Conservation (phyloP, 192 early-diverging fungal genomes). For the Chytriomyces sp. region DNA sequence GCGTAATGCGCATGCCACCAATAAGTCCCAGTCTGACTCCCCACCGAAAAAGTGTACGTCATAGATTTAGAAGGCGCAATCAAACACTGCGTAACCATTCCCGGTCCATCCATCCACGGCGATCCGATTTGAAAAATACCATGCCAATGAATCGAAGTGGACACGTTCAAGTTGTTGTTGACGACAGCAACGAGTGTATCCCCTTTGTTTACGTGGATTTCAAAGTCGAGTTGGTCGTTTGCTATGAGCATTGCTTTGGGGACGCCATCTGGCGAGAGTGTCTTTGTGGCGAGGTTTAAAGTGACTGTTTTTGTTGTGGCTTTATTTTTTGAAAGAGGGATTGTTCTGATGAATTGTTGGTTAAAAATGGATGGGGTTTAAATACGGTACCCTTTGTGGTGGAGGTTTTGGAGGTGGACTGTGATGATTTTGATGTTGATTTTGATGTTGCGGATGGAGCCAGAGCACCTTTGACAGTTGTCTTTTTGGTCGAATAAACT, state of each 20-base stretch:
- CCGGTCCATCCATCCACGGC: conserved; percentile 73
- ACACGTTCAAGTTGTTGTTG: conserved; percentile 38
- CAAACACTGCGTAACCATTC: conserved; percentile 14
- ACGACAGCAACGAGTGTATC: conserved; percentile 31
- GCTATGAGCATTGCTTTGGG: conserved; percentile 26
- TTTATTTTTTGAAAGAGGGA: not conserved
- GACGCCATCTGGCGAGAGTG: conserved; percentile 8
- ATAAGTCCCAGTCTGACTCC: conserved; percentile 74
- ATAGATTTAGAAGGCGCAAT: conserved; percentile 10
- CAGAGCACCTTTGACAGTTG: no score
- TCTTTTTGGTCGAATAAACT: no score
- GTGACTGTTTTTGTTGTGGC: conserved; percentile 10
- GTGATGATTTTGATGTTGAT: not conserved
- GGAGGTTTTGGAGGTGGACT: not conserved
- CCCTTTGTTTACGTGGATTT: conserved; percentile 22
- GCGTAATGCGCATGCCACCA: conserved; percentile 57
- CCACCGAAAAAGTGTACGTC: conserved; percentile 67
- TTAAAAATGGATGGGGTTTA: not conserved
- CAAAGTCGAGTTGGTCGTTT: conserved; percentile 20
- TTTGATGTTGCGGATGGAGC: no score
- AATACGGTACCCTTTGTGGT: not conserved
- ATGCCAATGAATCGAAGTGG: conserved; percentile 59
- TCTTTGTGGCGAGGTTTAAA: not conserved
- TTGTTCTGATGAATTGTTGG: not conserved
- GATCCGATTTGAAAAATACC: conserved; percentile 77